Evolutionary conservation across 805 yeast species (phyloP).

Genomic region (Saccharomyces paradoxus): DNA sequence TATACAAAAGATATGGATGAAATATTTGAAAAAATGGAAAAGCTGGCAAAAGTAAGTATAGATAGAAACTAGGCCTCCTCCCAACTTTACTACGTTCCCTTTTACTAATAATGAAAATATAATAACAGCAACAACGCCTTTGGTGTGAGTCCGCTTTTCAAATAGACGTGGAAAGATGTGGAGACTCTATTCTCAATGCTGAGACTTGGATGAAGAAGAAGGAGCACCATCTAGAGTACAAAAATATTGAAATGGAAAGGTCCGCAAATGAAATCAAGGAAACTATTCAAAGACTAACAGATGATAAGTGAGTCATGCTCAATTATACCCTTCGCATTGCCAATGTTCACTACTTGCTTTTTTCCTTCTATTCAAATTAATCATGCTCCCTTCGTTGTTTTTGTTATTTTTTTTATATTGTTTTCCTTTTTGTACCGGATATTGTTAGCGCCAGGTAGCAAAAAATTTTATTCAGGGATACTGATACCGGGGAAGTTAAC

Average conservation of each 20-base stretch:
- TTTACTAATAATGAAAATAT: neutral
- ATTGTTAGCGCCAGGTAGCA: neutral
- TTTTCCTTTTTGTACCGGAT: neutral
- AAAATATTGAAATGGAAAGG: conserved; percentile 14
- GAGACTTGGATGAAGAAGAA: conserved; percentile 26
- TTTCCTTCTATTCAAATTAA: neutral
- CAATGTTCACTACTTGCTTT: neutral
- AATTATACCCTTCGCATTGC: neutral
- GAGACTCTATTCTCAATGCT: conserved; percentile 20
- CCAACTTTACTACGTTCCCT: neutral
- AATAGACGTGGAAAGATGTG: conserved; percentile 25
- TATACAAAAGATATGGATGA: conserved; percentile 23
- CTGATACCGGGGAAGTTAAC: neutral
- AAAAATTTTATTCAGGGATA: neutral
- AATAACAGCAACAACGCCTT: conserved; percentile 16
- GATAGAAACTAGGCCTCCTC: neutral
- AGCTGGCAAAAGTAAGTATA: conserved; percentile 17
- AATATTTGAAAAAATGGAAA: conserved; percentile 16
- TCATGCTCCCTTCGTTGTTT: neutral
- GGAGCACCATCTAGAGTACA: conserved; percentile 19
- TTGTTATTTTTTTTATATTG: neutral
- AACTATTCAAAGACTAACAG: conserved; percentile 20
- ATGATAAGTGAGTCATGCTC: conserved; percentile 3
- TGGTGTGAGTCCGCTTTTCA: conserved; percentile 31
- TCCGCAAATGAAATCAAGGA: conserved; percentile 24